These are phyloP conservation scores for Gossypium sturtianum DNA, from an alignment of 345 rosid species.

Conservation along the genomic window DNA sequence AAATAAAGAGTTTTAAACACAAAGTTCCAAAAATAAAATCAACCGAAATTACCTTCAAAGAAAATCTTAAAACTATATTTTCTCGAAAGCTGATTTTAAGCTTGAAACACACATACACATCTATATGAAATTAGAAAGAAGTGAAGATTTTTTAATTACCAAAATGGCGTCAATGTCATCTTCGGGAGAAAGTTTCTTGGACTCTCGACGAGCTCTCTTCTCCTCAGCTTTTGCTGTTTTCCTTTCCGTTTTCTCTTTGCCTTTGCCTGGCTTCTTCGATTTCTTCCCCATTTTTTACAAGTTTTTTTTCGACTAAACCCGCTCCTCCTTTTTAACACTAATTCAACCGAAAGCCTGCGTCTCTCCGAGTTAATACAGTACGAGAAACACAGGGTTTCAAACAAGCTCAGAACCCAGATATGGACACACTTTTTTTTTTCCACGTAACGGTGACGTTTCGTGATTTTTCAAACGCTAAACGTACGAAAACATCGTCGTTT, in stretches of 20 bases:
- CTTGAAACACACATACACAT: background rate
- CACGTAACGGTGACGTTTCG: background rate
- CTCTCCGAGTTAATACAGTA: background rate
- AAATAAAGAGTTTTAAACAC: background rate
- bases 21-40: background rate
- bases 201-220: constrained; percentile 77
- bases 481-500: background rate
- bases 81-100: background rate
- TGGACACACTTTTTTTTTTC: background rate
- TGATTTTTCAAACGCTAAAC: background rate
- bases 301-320: background rate
- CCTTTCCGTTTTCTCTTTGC: constrained; percentile 84
- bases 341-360: background rate
- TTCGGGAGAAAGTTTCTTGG: constrained; percentile 82
- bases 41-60: background rate
- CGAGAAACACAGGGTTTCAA: background rate
- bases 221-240: constrained; percentile 87
- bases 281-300: constrained; percentile 68
- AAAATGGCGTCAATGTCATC: constrained; percentile 94
- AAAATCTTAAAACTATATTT: background rate
- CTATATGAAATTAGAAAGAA: background rate
- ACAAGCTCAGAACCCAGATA: background rate
- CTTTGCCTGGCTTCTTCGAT: constrained; percentile 84
- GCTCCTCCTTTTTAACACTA: background rate
- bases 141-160: constrained; percentile 27